Conservation (phyloP, 1,139 yeast species). For the Hyphopichia khmerensis region DNA sequence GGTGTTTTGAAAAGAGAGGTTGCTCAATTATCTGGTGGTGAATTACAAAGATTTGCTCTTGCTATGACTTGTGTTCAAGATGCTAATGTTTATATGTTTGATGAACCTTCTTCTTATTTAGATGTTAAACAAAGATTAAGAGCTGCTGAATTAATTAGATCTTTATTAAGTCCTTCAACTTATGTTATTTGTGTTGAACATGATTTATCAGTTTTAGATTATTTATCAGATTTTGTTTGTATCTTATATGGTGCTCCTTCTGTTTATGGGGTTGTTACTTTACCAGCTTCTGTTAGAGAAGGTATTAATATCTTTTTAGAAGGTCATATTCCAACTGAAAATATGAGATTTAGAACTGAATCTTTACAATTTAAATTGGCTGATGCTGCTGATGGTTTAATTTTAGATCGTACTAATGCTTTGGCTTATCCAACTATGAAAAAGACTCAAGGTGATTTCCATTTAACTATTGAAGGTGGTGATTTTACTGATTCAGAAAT, state of each 20-base stretch:
- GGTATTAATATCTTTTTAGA: constrained; percentile 97
- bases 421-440: constrained; percentile 77
- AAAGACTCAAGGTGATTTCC: constrained; percentile 96
- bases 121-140: constrained; percentile 98
- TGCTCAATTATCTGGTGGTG: constrained; percentile 93
- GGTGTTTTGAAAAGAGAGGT: constrained; percentile 83
- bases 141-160: constrained; percentile 92
- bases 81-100: constrained; percentile 98
- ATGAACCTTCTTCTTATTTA: constrained; percentile 96
- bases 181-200: constrained; percentile 97
- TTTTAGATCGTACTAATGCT: constrained; percentile 76
- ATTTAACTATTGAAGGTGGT: constrained; percentile 75
- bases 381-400: constrained; percentile 83
- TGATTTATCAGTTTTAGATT: constrained; percentile 95
- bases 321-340: constrained; percentile 96
- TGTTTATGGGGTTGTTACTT: constrained; percentile 95
- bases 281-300: constrained; percentile 95
- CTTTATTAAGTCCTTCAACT: constrained; percentile 68
- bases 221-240: constrained; percentile 93
- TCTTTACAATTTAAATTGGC: constrained; percentile 89
- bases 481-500: constrained; percentile 95
- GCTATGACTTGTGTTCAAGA: constrained; percentile 95
- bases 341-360: constrained; percentile 93
- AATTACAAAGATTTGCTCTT: constrained; percentile 95
- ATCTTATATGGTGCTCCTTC: constrained; percentile 97